Evolutionary conservation across 768 basidiomycete species (phyloP), one percentile per base, ranked within the genome.

Genomic region (Phanerochaete carnosa): DNA sequence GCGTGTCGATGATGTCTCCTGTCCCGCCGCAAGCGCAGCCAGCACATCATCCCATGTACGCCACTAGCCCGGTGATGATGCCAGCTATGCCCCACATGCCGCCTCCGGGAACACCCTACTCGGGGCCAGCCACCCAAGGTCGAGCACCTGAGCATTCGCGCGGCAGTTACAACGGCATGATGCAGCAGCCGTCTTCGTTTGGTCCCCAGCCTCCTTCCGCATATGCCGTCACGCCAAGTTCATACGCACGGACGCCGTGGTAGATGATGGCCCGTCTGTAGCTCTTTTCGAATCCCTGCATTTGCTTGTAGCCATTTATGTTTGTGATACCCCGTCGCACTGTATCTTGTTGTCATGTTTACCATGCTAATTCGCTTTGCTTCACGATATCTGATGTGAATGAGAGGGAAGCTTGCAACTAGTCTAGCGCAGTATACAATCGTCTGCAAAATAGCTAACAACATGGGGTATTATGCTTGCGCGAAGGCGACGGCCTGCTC

Each of bases 401-500:
- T 57, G 56, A 47, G 53, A 23, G 35, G 11, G 54, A 43, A 39
- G 19, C 35, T 22, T 39, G n/a, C 23, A 43, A 37, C 43, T 55
- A 39, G 22, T 55, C 54, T 55, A 55, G n/a, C 13, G n/a, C 33
- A n/a, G 54, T 49, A 57, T 43, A 57, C n/a, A 22, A 57, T 45
- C 29, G 28, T 54, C 39, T 45, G 30, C 35, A 22, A 39, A 51
- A 35, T 55, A 49, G 25, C 56, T 45, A 56, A 29, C 47, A 29
- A 49, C 23, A 25, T 43, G 58, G 22, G 37, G 32, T 61, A 59
- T 62, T 65, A 68, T 50, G 71, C 61, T 60, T 70, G 72, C 57
- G 89, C 88, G 51, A 92, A 73, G 73, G 89, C 75, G 50, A 89
- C 92, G 47, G 93, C 92, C 62, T 84, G 82, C 70, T 87, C 80